Evolutionary conservation across 371 early-diverging fungal species (phyloP), one percentile per base, ranked within the genome.

Genomic region (Saksenaea vasiformis): DNA sequence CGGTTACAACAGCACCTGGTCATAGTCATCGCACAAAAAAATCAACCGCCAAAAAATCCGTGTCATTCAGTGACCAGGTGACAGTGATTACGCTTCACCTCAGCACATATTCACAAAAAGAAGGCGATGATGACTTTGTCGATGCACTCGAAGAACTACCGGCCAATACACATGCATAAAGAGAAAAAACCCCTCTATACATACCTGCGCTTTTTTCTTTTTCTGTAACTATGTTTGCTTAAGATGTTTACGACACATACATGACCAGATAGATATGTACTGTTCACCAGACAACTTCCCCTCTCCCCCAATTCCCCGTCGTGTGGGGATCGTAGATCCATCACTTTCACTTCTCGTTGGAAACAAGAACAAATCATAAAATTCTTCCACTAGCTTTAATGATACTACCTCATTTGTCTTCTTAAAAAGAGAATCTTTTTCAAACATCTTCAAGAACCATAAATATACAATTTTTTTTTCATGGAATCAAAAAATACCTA

Each of bases 61-160:
- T 73, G 9, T 70, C 73, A 17, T 73, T 73, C 39, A 70, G 54
- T 53, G 67, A 73, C 44, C 70, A 59, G 17, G 70, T 73, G 22
- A 62, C 53, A 28, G 63, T 62, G 17, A 47, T 47, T 22, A 24
- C 51, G 22, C 13, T 61, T 67, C 24, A 28, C 37, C 31, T 38
- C 36, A 35, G 24, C 22, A 47, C 54, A 54, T 38, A 62, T 22
- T 19, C 34, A 14, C 35, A 31, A 8, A 14, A 36, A 11, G 64
- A 61, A 11, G 64, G 66, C 10, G 63, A 70, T 3, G 65, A 58
- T 53, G 9, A 55, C 19, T 73, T 70, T 70, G 61, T 73, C 11
- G 73, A 73, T 41, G 73, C 64, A 5, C 26, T 64, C 2, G 64
- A 64, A 24, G 37, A 58, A 8, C 41, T 24, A 26, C 13, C 22